These are phyloP conservation scores for Colletotrichum cereale DNA, from an alignment of 2,329 filamentous ascomycete genomes.

Conservation along the genomic window DNA sequence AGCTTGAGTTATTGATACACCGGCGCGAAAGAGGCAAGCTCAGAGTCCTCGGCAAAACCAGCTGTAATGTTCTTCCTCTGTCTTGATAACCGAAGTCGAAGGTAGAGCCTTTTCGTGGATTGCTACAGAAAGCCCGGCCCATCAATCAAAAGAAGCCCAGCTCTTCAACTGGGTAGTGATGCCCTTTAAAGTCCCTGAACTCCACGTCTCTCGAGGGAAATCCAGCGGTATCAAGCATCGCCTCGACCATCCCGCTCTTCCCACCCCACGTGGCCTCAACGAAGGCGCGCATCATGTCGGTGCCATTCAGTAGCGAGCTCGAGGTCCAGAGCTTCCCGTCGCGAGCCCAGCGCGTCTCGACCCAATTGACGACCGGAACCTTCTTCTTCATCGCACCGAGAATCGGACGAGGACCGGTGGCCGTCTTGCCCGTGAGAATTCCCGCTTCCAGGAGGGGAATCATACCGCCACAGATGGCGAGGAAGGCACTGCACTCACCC, in stretches of 20 bases:
- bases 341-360: slow-evolving; percentile 51
- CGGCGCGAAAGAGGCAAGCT: too few species aligned
- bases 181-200: slow-evolving; percentile 47
- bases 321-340: slow-evolving; percentile 55
- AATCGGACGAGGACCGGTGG: slow-evolving; percentile 50
- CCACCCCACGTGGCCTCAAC: slow-evolving; percentile 47
- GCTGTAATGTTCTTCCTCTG: too few species aligned
- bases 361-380: slow-evolving; percentile 51
- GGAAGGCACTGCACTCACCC: slow-evolving; percentile 52
- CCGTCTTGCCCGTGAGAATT: slow-evolving; percentile 53
- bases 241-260: slow-evolving; percentile 41
- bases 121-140: background rate
- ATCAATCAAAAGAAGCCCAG: background rate
- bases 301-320: slow-evolving; percentile 51
- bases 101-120: background rate
- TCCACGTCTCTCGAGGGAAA: slow-evolving; percentile 50
- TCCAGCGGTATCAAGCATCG: slow-evolving; percentile 41
- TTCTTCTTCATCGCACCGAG: slow-evolving; percentile 45
- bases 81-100: too few species aligned
- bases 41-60: background rate
- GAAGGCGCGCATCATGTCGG: slow-evolving; percentile 51
- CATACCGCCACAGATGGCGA: slow-evolving; percentile 56
- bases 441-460: slow-evolving; percentile 50
- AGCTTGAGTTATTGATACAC: background rate
- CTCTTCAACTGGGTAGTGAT: background rate